phyloP scores from a whole-genome alignment of 2,329 filamentous ascomycete species.

The Nannizzia gypsea region DNA sequence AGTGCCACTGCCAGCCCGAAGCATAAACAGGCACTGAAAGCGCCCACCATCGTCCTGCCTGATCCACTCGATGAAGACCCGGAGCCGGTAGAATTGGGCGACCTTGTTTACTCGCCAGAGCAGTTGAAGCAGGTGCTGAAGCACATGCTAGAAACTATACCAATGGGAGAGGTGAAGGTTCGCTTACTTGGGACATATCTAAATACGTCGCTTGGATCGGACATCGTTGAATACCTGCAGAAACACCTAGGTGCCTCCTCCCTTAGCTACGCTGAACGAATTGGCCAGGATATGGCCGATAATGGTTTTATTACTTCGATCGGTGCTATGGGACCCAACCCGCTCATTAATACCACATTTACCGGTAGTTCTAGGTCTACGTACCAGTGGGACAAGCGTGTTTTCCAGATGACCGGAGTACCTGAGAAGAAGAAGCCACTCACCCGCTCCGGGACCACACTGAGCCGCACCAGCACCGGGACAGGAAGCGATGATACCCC shows the following conservation, averaged over 20 bases:
- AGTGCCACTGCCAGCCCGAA: constrained; percentile 46
- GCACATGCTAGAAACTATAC: constrained; percentile 78
- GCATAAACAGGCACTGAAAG: constrained; percentile 30
- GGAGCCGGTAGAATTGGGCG: constrained; percentile 78
- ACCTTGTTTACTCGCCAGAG: constrained; percentile 71
- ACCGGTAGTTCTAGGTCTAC: constrained; percentile 96
- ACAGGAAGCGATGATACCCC: constrained; percentile 45
- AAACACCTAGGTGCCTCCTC: constrained; percentile 72
- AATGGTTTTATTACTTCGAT: constrained; percentile 81
- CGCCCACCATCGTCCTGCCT: constrained; percentile 71
- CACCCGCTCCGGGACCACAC: constrained; percentile 15
- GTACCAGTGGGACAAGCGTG: constrained; percentile 92
- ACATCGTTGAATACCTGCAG: constrained; percentile 93
- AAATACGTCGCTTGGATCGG: constrained; percentile 81
- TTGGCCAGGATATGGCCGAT: constrained; percentile 82
- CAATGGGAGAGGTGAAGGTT: constrained; percentile 82
- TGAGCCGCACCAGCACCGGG: constrained; percentile 62
- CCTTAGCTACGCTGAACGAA: constrained; percentile 81
- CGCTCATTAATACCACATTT: constrained; percentile 54
- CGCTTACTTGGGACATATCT: constrained; percentile 89
- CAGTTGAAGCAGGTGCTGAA: constrained; percentile 81
- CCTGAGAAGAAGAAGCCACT: constrained; percentile 73
- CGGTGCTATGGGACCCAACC: constrained; percentile 62
- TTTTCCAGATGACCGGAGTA: constrained; percentile 75
- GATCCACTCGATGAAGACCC: constrained; percentile 59